These are phyloP conservation scores for Albizia julibrissin DNA, from an alignment of 306 rosid genomes.

Conservation along the genomic window DNA sequence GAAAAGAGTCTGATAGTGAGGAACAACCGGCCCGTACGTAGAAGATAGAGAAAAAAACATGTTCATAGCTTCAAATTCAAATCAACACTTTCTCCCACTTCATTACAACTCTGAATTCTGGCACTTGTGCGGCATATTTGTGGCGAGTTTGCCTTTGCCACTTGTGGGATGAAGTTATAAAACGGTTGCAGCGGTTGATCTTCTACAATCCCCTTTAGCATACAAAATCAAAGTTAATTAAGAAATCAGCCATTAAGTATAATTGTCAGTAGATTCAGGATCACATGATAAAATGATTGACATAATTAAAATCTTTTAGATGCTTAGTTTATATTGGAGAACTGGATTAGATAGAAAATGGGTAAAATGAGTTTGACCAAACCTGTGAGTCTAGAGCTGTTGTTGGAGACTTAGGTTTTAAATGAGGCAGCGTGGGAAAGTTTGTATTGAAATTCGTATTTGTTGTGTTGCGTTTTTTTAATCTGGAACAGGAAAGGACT, in stretches of 20 bases:
- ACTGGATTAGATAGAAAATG: no score
- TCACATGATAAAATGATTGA: no score
- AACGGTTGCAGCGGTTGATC: slow-evolving; percentile 48
- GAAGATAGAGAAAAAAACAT: neutral
- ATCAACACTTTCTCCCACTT: slow-evolving; percentile 56
- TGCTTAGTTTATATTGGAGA: no score
- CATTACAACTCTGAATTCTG: slow-evolving; percentile 40
- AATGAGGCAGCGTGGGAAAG: no score
- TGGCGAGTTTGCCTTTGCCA: slow-evolving; percentile 31
- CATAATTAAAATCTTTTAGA: no score
- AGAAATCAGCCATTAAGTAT: neutral
- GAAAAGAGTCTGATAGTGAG: slow-evolving; percentile 28
- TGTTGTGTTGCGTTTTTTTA: no score
- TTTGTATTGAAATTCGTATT: no score
- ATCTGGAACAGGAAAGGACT: no score
- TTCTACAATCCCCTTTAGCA: slow-evolving; percentile 46
- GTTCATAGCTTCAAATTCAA: slow-evolving; percentile 73
- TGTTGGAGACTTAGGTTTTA: no score
- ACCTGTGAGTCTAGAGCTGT: no score
- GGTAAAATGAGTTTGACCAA: no score
- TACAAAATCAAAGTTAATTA: slow-evolving; percentile 15
- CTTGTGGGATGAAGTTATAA: slow-evolving; percentile 59
- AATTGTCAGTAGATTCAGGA: no score
- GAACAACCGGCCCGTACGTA: slow-evolving; percentile 21
- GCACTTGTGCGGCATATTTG: slow-evolving; percentile 41